Base-by-base conservation (phyloP, 2,329 filamentous ascomycete genomes). In the Mollisia scopiformis region DNA sequence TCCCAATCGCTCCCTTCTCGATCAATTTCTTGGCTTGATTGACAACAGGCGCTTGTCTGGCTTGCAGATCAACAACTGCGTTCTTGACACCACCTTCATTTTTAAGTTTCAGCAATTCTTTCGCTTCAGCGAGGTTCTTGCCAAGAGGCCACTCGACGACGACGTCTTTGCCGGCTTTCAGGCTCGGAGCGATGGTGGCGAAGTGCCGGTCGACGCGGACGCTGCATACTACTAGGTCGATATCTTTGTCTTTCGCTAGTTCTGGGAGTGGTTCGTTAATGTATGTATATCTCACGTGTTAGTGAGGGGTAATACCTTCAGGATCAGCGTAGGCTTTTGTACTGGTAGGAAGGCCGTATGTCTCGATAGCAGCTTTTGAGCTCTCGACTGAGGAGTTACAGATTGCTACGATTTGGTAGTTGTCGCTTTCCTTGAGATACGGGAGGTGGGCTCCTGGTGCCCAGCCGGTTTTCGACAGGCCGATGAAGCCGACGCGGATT, bases 81-180 rank as follows among this genome's bases (percentile, higher is more conserved):
- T 4, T 73, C 74, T 41, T 70, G 0, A 75, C 79, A 1, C 75
- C 75, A 25, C 75, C 76, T 39, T 72, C 61, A 41, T 75, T 72
- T 1, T 80, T 80, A 10, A 82, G 61, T 1, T 68, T 68, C 0
- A 73, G 68, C n/a, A 84, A 70, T 58, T 80, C 77, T 49, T 77
- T 73, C 0, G 80, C 77, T 61, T 82, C 75, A 1, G 70, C 63
- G 2, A 78, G 61, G 51, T 75, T 79, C 11, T 75, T 73, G 0
- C 74, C 80, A 0, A 82, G 72, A 2, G 79, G 82, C 80, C 80
- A 82, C 65, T 84, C 82, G 28, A 78, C 75, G 58, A 79, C 83
- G 8, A 81, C 76, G 50, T 79, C 73, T 66, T 84, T 83, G 23
- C 77, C 76, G 2, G 79, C 76, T 57, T 74, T 70, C 5, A 84